A percentile compares a stretch with the other conserved stretches of the same genome.
These are phyloP conservation scores for Phytophthora sojae DNA, from an alignment of 352 stramenopile species.

Conservation along the genomic window DNA sequence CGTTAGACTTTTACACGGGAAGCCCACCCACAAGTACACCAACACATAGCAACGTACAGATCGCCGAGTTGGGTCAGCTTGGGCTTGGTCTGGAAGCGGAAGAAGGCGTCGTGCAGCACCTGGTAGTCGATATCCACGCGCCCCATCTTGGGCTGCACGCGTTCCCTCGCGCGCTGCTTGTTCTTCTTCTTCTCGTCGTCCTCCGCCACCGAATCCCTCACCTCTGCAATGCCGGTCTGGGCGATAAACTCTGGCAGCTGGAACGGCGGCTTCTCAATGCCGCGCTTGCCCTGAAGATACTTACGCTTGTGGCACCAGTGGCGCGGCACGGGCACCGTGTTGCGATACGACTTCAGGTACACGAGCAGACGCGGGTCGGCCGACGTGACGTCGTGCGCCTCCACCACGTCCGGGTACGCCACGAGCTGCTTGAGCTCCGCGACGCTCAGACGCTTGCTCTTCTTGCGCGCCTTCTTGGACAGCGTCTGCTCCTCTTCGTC, in stretches of 20 bases:
- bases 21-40: not conserved
- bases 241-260: conserved; percentile 98
- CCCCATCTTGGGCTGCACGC: conserved; percentile 96
- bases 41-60: conserved; percentile 51
- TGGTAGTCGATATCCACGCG: conserved; percentile 98
- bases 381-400: conserved; percentile 97
- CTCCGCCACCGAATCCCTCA: conserved; percentile 75
- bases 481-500: conserved; percentile 60
- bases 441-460: conserved; percentile 93
- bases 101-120: conserved; percentile 98
- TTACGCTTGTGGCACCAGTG: conserved; percentile 99
- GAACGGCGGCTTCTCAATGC: conserved; percentile 96
- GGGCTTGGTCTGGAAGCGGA: conserved; percentile 99
- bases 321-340: conserved; percentile 96
- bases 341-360: conserved; percentile 95
- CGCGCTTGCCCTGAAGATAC: conserved; percentile 97
- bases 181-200: conserved; percentile 92
- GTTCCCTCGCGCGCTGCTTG: conserved; percentile 94
- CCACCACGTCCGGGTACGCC: conserved; percentile 93
- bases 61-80: conserved; percentile 86
- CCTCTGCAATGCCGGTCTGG: conserved; percentile 93
- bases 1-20: not conserved
- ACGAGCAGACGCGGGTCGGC: conserved; percentile 96
- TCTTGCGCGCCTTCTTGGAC: conserved; percentile 94
- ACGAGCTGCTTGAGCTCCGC: conserved; percentile 98